These are phyloP conservation scores for Saccharomycopsis crataegensis DNA, from an alignment of 1,139 yeast species.

Conservation along the genomic window DNA sequence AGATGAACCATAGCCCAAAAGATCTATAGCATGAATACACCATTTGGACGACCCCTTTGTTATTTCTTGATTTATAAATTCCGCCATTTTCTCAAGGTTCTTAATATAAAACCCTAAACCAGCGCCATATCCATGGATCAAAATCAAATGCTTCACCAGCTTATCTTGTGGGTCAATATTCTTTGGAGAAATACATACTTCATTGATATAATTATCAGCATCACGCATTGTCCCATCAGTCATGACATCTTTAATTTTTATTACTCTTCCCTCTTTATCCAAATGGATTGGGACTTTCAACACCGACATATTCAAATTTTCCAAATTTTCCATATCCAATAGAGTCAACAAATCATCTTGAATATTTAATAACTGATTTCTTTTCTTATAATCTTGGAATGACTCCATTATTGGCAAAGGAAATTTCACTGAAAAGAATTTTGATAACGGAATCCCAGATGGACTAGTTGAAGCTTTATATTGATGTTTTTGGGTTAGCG, in stretches of 20 bases:
- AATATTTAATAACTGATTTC: slow-evolving; percentile 37
- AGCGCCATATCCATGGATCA: slow-evolving; percentile 76
- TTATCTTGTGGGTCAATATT: slow-evolving; percentile 24
- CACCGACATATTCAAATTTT: slow-evolving; percentile 30
- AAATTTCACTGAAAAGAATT: slow-evolving; percentile 45
- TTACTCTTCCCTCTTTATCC: slow-evolving; percentile 20
- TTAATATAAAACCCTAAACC: slow-evolving; percentile 67
- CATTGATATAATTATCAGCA: slow-evolving; percentile 41
- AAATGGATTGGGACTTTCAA: slow-evolving; percentile 32
- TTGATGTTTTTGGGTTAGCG: background rate
- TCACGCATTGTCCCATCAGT: slow-evolving; percentile 23
- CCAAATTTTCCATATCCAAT: slow-evolving; percentile 32
- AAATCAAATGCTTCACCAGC: slow-evolving; percentile 46
- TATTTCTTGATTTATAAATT: slow-evolving; percentile 24
- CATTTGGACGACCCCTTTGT: slow-evolving; percentile 33
- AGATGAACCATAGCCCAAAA: slow-evolving; percentile 71
- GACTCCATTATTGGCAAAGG: slow-evolving; percentile 52
- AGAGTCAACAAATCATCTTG: slow-evolving; percentile 46
- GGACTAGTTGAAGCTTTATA: slow-evolving; percentile 44
- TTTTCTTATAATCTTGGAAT: slow-evolving; percentile 38
- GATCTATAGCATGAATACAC: slow-evolving; percentile 66
- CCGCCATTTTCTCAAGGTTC: slow-evolving; percentile 43
- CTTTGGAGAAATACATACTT: slow-evolving; percentile 49
- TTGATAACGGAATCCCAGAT: slow-evolving; percentile 50
- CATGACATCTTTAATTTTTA: slow-evolving; percentile 28